A percentile compares a stretch with the other conserved stretches of the same genome.
Conservation (phyloP, 495 filamentous ascomycete genomes). For the Aspergillus carlsbadensis region DNA sequence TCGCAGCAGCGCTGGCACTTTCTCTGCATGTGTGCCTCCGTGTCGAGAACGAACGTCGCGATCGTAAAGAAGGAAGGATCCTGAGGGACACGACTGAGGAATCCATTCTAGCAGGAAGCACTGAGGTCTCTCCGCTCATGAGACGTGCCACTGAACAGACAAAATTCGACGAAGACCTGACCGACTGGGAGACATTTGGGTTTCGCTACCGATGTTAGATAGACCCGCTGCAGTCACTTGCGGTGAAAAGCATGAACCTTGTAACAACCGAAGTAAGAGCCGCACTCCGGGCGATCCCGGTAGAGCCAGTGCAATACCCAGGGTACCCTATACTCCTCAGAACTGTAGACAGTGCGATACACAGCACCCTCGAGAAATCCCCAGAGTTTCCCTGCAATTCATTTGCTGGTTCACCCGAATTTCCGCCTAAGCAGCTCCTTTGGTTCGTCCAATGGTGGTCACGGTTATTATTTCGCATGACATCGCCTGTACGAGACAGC, state of each 20-base stretch:
- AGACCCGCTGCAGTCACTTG: neutral
- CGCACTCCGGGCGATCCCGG: constrained; percentile 1
- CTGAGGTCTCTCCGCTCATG: constrained; percentile 25
- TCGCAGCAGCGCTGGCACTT: constrained; percentile 38
- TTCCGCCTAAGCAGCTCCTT: neutral
- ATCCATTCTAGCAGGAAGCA: constrained; percentile 10
- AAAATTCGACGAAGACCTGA: constrained; percentile 50
- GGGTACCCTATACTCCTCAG: too few relatives aligned
- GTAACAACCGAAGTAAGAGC: constrained; percentile 4
- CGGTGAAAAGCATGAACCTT: too few relatives aligned
- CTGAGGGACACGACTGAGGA: too few relatives aligned
- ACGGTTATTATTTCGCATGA: constrained; percentile 7
- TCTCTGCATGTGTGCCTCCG: constrained; percentile 42
- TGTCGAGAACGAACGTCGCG: constrained; percentile 37
- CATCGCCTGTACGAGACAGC: neutral
- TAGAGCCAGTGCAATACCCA: neutral
- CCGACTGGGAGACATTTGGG: constrained; percentile 52
- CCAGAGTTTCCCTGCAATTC: neutral
- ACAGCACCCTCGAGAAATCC: too few relatives aligned
- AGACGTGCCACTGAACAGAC: constrained; percentile 29
- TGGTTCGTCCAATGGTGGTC: constrained; percentile 15
- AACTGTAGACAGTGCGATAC: too few relatives aligned
- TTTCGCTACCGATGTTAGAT: constrained; percentile 46
- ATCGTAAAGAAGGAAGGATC: constrained; percentile 40
- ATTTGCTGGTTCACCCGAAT: constrained; percentile 4